Evolutionary conservation across 176 grass and related monocot species (phyloP).

Genomic region (Oryza australiensis): DNA sequence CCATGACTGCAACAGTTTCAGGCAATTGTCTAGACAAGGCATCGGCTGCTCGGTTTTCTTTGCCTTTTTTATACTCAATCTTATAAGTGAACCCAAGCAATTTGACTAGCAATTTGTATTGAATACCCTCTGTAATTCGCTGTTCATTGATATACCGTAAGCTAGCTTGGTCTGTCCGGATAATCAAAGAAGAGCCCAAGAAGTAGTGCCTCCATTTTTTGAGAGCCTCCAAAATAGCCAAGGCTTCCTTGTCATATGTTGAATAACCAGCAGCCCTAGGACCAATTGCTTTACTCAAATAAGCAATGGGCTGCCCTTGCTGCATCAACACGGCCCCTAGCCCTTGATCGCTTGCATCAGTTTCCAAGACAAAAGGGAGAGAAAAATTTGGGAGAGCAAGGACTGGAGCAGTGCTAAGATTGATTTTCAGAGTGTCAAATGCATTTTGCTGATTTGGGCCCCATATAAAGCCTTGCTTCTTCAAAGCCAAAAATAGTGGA

Average conservation of each 20-base stretch:
- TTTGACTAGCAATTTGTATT: neutral
- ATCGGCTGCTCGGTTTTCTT: no score
- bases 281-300: no score
- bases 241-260: no score
- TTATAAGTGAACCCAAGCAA: neutral
- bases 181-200: no score
- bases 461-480: neutral
- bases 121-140: neutral
- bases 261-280: no score
- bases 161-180: neutral
- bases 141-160: neutral
- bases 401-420: neutral
- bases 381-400: no score
- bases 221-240: no score
- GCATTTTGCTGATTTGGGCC: neutral
- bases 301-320: no score
- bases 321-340: no score
- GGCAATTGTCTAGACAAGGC: neutral
- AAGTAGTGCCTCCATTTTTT: no score
- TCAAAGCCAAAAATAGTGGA: neutral
- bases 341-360: no score
- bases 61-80: neutral
- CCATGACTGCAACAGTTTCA: no score
- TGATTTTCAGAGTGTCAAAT: neutral
- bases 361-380: neutral